Base-by-base conservation (phyloP, 106 monocot genomes). In the Dioscorea zingiberensis region DNA sequence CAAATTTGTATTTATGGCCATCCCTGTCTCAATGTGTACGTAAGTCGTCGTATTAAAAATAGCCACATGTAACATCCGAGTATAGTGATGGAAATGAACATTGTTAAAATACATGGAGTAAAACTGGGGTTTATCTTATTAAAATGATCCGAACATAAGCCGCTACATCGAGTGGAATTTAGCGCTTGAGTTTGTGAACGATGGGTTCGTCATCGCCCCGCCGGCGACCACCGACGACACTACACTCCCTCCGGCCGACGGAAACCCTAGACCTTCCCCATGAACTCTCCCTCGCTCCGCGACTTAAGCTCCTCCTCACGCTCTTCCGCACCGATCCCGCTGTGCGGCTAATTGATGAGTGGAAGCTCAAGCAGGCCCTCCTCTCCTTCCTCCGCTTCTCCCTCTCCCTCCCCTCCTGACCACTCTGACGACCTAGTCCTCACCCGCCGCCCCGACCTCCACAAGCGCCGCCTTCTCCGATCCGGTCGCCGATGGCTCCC, bases 281-380 rank as follows among this genome's bases (percentile, higher is more conserved):
- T 27, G 79, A 73, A 18, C 92, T 98, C 72, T 84, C 92, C 44
- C 89, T 98, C 68, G 14, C 62, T 45, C 86, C 92, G 3, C 85
- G 92, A 23, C 63, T 89, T 2, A 88, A 86, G 77, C 80, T 92
- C 61, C 63, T 71, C 63, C 92, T 98, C 66, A 82, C 87, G 59
- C 79, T 98, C 92, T 85, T 83, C 77, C 97, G 92, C 55, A 65
- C 97, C 60, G 97, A 98, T 47, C 81, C 71, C 19, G 76, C 92
- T 26, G 88, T 98, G 48, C 74, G 65, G 51, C 92, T 85, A 27
- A 27, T 98, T 55, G 92, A 98, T 86, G 97, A 98, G 61, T 98
- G 97, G 97, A 76, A 80, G 66, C 84, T 98, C 64, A 78, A 78
- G 58, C 66, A 72, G 54, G 78, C 95, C 14, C 88, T 97, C 48